Evolutionary conservation across 2,329 filamentous ascomycete genomes (phyloP).

Genomic region (Alternaria alternata): DNA sequence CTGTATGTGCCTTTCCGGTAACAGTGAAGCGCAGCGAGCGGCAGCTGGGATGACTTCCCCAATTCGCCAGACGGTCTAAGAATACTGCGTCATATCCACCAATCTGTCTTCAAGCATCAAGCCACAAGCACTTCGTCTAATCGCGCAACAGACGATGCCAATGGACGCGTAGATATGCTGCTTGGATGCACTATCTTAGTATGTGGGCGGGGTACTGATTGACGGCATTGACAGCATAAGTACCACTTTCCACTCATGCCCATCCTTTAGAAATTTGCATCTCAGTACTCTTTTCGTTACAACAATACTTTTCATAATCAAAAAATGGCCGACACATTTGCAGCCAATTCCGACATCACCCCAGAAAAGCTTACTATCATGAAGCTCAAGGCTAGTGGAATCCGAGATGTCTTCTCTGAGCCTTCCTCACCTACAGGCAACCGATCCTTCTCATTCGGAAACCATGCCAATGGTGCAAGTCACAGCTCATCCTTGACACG

Average conservation of each 20-base stretch:
- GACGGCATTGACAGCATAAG: constrained; percentile 11
- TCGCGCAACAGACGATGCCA: constrained; percentile 1
- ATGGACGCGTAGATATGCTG: background rate
- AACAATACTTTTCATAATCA: background rate
- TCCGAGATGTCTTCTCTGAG: constrained; percentile 35
- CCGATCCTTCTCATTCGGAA: constrained; percentile 22
- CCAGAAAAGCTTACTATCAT: constrained; percentile 34
- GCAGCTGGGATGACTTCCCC: constrained; percentile 2
- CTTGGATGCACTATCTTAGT: background rate
- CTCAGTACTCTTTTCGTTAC: background rate
- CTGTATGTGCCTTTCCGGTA: constrained; percentile 10
- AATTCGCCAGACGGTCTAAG: background rate
- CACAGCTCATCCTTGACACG: constrained; percentile 20
- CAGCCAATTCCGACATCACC: constrained; percentile 20
- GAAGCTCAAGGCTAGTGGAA: constrained; percentile 31
- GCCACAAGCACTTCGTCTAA: constrained; percentile 5
- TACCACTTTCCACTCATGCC: constrained; percentile 2
- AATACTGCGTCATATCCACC: constrained; percentile 8
- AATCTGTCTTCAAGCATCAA: background rate
- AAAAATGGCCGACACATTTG: constrained; percentile 10
- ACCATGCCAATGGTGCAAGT: constrained; percentile 1
- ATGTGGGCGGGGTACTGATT: background rate
- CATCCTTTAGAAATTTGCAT: background rate
- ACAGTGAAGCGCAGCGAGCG: constrained; percentile 1
- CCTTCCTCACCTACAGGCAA: constrained; percentile 26